Percentiles rank a stretch among this genome's conserved stretches.
These are phyloP conservation scores for Luzula sylvatica DNA, from an alignment of 176 grass and related monocot species.

Conservation along the genomic window DNA sequence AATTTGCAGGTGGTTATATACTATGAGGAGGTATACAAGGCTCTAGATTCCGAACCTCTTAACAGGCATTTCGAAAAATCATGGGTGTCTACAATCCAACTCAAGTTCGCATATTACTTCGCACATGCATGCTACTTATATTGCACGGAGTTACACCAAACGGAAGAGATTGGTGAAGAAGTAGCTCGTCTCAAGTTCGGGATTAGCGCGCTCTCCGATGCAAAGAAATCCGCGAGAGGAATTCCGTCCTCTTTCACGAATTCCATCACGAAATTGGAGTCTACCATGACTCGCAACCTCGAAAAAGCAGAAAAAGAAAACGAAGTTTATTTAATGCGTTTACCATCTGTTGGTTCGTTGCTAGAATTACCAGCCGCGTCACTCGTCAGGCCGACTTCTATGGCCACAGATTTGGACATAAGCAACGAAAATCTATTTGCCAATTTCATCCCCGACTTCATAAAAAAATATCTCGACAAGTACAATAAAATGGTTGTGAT, in stretches of 20 bases:
- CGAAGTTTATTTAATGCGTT: conserved; percentile 19
- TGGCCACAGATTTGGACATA: conserved; percentile 27
- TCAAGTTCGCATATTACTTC: conserved; percentile 43
- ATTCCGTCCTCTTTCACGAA: conserved; percentile 40
- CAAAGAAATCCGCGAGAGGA: conserved; percentile 40
- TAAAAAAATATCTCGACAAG: conserved; percentile 19
- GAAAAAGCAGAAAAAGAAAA: conserved; percentile 25
- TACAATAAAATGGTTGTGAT: conserved; percentile 26
- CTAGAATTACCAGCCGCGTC: not conserved
- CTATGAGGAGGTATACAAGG: conserved; percentile 50
- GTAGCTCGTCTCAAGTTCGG: conserved; percentile 43
- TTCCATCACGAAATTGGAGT: not conserved
- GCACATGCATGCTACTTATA: conserved; percentile 52
- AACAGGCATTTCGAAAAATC: conserved; percentile 49
- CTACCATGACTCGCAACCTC: conserved; percentile 13
- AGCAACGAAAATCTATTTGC: conserved; percentile 26
- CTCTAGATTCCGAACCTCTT: conserved; percentile 26
- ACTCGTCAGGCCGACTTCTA: conserved; percentile 11
- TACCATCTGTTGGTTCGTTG: conserved; percentile 18
- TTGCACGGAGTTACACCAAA: conserved; percentile 42
- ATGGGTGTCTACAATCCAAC: conserved; percentile 48
- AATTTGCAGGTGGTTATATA: conserved; percentile 49
- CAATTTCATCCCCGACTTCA: conserved; percentile 24
- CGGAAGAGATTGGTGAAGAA: conserved; percentile 66
- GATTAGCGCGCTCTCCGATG: conserved; percentile 30